These are phyloP conservation scores for Leccinellum albellum DNA, from an alignment of 768 basidiomycete genomes.

Conservation along the genomic window DNA sequence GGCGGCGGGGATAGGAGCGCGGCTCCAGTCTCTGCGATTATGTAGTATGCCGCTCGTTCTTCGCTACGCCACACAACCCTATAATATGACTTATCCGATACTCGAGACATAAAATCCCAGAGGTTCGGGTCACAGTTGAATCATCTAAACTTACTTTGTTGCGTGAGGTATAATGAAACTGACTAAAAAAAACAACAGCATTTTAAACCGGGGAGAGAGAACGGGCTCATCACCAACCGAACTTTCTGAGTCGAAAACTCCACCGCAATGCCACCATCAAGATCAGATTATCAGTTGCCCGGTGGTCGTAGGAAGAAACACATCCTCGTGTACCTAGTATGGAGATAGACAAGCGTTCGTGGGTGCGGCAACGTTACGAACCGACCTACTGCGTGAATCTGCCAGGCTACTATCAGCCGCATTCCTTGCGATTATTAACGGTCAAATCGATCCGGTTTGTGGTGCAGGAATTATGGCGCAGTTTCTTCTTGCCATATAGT, in stretches of 20 bases:
- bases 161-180: slow-evolving; percentile 2
- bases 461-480: neutral
- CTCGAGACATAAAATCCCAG: neutral
- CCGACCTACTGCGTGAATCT: neutral
- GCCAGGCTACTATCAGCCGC: neutral
- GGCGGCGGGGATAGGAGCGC: neutral
- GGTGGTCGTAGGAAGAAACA: slow-evolving; percentile 1
- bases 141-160: neutral
- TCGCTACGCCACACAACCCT: slow-evolving; percentile 23
- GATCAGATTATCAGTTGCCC: neutral
- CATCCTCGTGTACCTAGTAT: neutral
- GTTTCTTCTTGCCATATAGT: neutral
- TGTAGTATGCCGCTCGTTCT: slow-evolving; percentile 2
- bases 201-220: neutral
- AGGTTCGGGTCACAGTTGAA: neutral
- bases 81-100: slow-evolving; percentile 9
- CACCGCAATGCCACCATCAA: neutral
- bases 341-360: neutral
- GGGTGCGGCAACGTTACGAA: neutral
- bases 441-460: neutral
- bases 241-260: neutral
- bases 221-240: neutral
- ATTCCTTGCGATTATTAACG: neutral
- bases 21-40: neutral
- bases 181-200: neutral